Evolutionary conservation across 2,329 filamentous ascomycete species (phyloP).

Genomic region (Tolypocladium endophyticum): DNA sequence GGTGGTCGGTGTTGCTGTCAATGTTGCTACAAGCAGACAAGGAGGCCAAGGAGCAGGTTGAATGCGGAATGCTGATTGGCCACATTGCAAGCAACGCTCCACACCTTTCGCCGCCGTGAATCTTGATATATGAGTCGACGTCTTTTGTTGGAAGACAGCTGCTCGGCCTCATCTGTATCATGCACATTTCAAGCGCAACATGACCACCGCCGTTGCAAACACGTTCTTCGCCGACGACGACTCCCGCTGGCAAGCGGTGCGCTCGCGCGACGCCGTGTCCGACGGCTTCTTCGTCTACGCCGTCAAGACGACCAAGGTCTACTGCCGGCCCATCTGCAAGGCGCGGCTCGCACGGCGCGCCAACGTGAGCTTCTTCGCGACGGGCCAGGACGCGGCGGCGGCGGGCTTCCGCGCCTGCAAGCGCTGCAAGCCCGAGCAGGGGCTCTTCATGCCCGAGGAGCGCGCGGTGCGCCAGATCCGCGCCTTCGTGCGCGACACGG

Average conservation of each 20-base stretch:
- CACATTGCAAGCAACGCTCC: neutral
- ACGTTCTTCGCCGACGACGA: slow-evolving; percentile 18
- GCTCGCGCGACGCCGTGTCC: slow-evolving; percentile 20
- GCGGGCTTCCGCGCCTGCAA: slow-evolving; percentile 47
- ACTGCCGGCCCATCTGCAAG: slow-evolving; percentile 51
- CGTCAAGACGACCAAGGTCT: slow-evolving; percentile 36
- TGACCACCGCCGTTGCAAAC: neutral
- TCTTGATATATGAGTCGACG: neutral
- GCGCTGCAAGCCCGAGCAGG: slow-evolving; percentile 37
- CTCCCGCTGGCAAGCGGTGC: slow-evolving; percentile 25
- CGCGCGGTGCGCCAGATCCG: slow-evolving; percentile 30
- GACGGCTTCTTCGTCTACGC: slow-evolving; percentile 32
- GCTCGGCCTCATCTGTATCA: neutral
- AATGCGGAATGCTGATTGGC: neutral
- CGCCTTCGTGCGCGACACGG: slow-evolving; percentile 18
- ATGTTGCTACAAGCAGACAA: neutral
- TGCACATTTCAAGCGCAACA: neutral
- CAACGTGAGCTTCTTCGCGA: slow-evolving; percentile 46
- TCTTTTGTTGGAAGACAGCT: neutral
- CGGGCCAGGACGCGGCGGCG: slow-evolving; percentile 28
- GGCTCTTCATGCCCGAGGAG: slow-evolving; percentile 30
- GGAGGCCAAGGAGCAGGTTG: neutral
- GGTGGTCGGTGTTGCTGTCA: neutral
- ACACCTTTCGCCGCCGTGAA: neutral
- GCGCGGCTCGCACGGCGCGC: slow-evolving; percentile 49